Conservation (phyloP, 345 rosid genomes). For the Melaleuca alternifolia region DNA sequence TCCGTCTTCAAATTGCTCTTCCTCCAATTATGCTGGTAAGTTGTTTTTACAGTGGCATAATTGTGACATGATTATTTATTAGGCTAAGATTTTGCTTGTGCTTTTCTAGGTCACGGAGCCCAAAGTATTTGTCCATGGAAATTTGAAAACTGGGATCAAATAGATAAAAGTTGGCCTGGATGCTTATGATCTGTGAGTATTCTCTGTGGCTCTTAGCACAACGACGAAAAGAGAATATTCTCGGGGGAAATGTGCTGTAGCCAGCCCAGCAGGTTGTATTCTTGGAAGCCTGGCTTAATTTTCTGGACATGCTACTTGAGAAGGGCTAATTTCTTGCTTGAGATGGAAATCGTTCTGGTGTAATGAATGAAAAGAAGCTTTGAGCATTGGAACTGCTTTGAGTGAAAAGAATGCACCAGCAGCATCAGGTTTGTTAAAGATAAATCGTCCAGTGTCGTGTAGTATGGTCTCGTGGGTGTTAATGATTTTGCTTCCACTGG, state of each 20-base stretch:
- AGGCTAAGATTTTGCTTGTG: neutral
- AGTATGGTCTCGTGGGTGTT: neutral
- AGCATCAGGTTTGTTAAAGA: neutral
- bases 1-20: constrained; percentile 33
- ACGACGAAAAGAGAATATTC: too few species aligned
- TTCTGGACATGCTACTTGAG: neutral
- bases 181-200: constrained; percentile 15
- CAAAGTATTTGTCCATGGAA: constrained; percentile 60
- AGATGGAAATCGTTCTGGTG: neutral
- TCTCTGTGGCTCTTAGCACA: neutral
- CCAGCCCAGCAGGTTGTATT: neutral
- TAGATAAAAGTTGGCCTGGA: constrained; percentile 49
- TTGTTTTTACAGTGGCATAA: neutral
- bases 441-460: neutral
- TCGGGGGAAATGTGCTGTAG: neutral
- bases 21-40: constrained; percentile 62
- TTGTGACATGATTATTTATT: neutral
- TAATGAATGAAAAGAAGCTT: neutral
- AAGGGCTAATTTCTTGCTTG: neutral
- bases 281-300: neutral
- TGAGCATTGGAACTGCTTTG: neutral
- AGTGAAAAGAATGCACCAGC: neutral
- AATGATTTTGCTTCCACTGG: neutral
- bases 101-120: constrained; percentile 47
- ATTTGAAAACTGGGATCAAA: constrained; percentile 19